Percentiles rank a stretch among this genome's conserved stretches.
phyloP scores from a whole-genome alignment of 345 rosid species.

The Raphanus sativus region DNA sequence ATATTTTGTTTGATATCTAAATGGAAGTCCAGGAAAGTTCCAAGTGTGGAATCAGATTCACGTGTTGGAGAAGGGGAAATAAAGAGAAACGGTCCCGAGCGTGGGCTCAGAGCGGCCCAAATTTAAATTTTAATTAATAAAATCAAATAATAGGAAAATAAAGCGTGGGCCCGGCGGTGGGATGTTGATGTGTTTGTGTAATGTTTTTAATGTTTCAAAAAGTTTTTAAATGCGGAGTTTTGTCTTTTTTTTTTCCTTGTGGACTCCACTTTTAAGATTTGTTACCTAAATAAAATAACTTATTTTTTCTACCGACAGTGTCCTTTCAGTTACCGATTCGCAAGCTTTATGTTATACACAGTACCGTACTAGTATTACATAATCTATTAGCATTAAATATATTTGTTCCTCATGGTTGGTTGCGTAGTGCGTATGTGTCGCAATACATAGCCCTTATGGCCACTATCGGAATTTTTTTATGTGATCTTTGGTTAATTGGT shows the following conservation, averaged over 20 bases:
- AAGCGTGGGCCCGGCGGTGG: conserved; percentile 31
- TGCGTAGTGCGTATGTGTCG: conserved; percentile 7
- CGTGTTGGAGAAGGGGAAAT: conserved; percentile 31
- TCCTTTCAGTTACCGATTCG: conserved; percentile 21
- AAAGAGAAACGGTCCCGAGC: conserved; percentile 33
- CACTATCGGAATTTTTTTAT: not conserved
- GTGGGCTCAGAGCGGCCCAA: conserved; percentile 30
- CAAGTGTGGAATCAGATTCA: conserved; percentile 38
- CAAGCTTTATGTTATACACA: not conserved
- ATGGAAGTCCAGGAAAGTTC: conserved; percentile 33
- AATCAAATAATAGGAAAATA: not conserved
- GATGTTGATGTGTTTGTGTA: conserved; percentile 32
- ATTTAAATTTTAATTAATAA: not conserved
- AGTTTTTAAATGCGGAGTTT: not conserved
- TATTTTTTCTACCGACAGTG: conserved; percentile 28
- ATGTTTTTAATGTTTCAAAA: conserved; percentile 21
- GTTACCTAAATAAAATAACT: conserved; percentile 21
- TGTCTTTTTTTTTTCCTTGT: conserved; percentile 3
- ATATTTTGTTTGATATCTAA: not conserved
- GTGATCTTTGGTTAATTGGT: not conserved
- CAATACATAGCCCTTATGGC: not conserved
- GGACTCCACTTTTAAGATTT: conserved; percentile 35
- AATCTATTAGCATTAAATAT: not conserved
- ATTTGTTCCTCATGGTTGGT: not conserved
- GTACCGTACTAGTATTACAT: not conserved